A percentile compares a stretch with the other conserved stretches of the same genome.
Evolutionary conservation across 192 early-diverging fungal genomes (phyloP).

Genomic region (Coemansia asiatica): DNA sequence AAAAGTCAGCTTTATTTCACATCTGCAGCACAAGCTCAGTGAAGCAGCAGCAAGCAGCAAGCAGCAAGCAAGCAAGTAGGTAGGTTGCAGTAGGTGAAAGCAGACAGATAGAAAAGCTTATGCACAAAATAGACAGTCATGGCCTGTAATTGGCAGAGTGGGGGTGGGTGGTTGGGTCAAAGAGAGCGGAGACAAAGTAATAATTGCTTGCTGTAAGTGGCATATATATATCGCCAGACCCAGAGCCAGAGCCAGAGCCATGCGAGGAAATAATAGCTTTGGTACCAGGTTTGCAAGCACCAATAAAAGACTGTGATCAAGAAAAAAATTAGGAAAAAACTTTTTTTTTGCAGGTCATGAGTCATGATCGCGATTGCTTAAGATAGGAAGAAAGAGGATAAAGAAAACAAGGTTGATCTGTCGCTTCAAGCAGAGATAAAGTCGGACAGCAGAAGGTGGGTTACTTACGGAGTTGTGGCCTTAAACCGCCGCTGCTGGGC

Average conservation of each 20-base stretch:
- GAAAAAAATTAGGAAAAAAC: slow-evolving; percentile 3
- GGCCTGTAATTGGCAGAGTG: no score
- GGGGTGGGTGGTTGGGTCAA: no score
- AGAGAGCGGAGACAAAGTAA: background rate
- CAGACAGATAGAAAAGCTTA: no score
- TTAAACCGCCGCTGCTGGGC: slow-evolving; percentile 47
- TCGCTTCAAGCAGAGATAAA: background rate
- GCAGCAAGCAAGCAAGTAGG: background rate
- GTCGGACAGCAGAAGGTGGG: background rate
- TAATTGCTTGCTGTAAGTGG: no score
- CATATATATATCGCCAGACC: no score
- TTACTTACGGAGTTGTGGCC: slow-evolving; percentile 52
- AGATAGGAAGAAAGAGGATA: background rate
- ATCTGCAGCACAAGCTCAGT: background rate
- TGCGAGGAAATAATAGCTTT: no score
- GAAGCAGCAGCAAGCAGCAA: slow-evolving; percentile 4
- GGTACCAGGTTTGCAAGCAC: no score
- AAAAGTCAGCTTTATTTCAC: background rate
- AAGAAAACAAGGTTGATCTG: background rate
- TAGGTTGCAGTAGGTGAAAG: background rate
- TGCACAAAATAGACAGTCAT: no score
- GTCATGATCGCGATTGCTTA: slow-evolving; percentile 7
- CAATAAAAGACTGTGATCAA: background rate
- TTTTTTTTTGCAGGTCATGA: background rate
- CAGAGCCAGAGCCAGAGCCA: no score